These are phyloP conservation scores for Leishmania guyanensis DNA, from an alignment of 208 protist species.

Conservation along the genomic window DNA sequence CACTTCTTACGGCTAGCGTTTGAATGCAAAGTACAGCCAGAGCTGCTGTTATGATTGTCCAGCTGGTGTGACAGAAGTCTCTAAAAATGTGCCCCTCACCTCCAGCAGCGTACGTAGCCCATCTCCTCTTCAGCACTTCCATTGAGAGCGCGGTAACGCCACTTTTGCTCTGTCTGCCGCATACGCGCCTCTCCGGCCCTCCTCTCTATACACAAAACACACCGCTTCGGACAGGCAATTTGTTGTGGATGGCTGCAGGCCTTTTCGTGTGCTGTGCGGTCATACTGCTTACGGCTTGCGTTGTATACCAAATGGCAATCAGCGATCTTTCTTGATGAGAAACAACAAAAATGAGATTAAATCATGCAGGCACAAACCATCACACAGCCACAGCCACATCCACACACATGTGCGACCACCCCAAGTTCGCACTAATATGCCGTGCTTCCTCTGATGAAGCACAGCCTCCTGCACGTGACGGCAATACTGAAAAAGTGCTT, in stretches of 20 bases:
- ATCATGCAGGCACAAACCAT: neutral
- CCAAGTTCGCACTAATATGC: neutral
- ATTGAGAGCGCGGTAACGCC: neutral
- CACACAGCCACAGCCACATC: neutral
- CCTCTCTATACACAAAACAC: neutral
- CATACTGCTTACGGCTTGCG: constrained; percentile 26
- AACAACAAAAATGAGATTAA: neutral
- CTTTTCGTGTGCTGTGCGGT: neutral
- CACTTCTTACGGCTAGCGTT: constrained; percentile 59
- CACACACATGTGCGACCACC: neutral
- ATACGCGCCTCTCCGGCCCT: neutral
- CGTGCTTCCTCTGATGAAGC: neutral
- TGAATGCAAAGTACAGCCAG: constrained; percentile 36
- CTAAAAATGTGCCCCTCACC: neutral
- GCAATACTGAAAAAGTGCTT: neutral
- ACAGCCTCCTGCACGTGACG: neutral
- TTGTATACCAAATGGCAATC: constrained; percentile 7
- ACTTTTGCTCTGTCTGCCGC: neutral
- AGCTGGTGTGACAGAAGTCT: neutral
- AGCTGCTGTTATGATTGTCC: neutral
- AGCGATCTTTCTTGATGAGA: constrained; percentile 16
- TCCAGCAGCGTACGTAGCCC: neutral
- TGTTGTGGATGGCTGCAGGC: neutral
- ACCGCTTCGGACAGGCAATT: neutral
- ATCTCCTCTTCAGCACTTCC: neutral